Percentiles rank a stretch among this genome's conserved stretches.
Conservation (phyloP, 148 eudicot genomes). For the Dianthus caryophyllus region DNA sequence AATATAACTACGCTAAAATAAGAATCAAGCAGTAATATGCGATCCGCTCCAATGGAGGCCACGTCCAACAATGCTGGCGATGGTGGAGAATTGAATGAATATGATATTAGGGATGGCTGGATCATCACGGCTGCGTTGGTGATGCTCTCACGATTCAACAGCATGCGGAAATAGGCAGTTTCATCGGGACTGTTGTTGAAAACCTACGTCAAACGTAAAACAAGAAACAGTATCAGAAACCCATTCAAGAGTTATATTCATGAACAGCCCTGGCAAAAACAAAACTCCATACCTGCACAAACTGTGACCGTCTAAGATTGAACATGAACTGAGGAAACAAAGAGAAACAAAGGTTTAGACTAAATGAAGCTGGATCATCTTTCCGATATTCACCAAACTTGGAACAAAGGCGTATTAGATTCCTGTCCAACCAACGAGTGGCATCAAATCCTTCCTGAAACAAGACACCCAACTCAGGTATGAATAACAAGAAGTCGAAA, state of each 20-base stretch:
- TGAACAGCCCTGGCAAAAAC: not conserved
- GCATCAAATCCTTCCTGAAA: constrained; percentile 95
- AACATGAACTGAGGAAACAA: constrained; percentile 96
- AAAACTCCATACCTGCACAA: constrained; percentile 64
- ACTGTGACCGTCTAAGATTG: constrained; percentile 84
- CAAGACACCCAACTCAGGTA: constrained; percentile 6
- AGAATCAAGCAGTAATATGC: constrained; percentile 81
- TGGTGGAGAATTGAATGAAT: constrained; percentile 81
- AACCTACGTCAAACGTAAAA: constrained; percentile 42
- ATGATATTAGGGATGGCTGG: constrained; percentile 88
- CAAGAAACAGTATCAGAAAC: constrained; percentile 1
- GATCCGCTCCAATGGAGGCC: constrained; percentile 77
- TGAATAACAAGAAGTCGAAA: not conserved
- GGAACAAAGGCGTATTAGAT: constrained; percentile 79
- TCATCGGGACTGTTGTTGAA: constrained; percentile 98
- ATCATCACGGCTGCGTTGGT: constrained; percentile 91
- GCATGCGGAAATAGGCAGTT: constrained; percentile 94
- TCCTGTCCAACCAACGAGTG: constrained; percentile 93
- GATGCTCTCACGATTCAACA: constrained; percentile 74
- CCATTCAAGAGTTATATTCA: not conserved
- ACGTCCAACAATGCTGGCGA: constrained; percentile 83
- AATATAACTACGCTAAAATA: constrained; percentile 91
- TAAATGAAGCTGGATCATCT: constrained; percentile 89
- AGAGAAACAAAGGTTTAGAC: constrained; percentile 82
- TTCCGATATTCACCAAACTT: constrained; percentile 93